Conservation (phyloP, 163 green algal genomes). For the Chlorella variabilis region DNA sequence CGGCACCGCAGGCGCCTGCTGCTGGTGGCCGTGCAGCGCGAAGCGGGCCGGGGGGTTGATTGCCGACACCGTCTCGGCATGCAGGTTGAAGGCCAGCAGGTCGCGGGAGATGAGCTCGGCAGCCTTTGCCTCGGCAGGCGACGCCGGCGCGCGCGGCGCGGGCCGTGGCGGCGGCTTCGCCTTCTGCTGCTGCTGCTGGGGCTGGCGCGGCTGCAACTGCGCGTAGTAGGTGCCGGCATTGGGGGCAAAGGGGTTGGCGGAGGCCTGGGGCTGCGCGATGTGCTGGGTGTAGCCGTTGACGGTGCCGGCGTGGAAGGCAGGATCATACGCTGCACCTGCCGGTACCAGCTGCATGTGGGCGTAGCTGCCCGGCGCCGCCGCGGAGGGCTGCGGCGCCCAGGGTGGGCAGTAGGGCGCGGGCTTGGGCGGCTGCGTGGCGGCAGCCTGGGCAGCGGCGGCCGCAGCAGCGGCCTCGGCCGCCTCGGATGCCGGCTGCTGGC, state of each 20-base stretch:
- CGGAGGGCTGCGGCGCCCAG: constrained; percentile 19
- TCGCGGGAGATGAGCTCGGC: constrained; percentile 1
- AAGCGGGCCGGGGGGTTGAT: background rate
- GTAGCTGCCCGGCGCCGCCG: background rate
- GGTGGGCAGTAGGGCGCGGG: constrained; percentile 30
- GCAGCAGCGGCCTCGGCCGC: background rate
- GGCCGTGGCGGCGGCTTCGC: background rate
- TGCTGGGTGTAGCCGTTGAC: background rate
- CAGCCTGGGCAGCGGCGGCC: background rate
- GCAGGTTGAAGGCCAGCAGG: constrained; percentile 28
- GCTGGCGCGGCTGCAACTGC: background rate
- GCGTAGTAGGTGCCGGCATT: background rate
- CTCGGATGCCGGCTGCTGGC: constrained; percentile 5
- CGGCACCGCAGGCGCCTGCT: background rate
- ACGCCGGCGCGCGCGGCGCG: background rate
- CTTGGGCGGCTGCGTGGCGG: background rate
- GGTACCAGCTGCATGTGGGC: constrained; percentile 27
- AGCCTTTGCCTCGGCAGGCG: constrained; percentile 20
- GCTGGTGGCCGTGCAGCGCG: background rate
- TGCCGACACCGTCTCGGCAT: constrained; percentile 25
- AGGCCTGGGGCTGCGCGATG: background rate
- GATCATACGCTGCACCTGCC: background rate
- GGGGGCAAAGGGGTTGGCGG: background rate
- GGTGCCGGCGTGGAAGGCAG: background rate
- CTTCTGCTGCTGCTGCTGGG: background rate